These are phyloP conservation scores for Penicillium sp. DNA, from an alignment of 2,329 filamentous ascomycete genomes.

Conservation along the genomic window DNA sequence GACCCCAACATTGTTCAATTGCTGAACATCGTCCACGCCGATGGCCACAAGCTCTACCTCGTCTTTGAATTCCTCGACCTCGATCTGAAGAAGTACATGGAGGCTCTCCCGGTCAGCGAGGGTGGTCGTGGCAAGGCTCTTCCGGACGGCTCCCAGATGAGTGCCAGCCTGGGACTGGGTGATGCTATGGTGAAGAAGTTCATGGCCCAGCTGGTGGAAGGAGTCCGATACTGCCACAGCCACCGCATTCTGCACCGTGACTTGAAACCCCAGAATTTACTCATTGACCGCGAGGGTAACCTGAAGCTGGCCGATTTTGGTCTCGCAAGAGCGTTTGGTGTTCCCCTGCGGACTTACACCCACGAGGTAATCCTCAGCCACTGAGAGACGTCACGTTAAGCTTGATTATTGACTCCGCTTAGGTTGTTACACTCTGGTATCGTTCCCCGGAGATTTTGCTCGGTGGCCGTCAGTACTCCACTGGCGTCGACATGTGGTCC, in stretches of 20 bases:
- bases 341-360: conserved; percentile 85
- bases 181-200: conserved; percentile 86
- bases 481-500: conserved; percentile 94
- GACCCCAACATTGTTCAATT: conserved; percentile 86
- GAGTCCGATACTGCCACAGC: conserved; percentile 82
- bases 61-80: conserved; percentile 90
- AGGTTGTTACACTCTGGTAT: conserved; percentile 92
- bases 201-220: conserved; percentile 82
- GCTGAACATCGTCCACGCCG: conserved; percentile 88
- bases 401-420: conserved; percentile 11
- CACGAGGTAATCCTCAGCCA: conserved; percentile 63
- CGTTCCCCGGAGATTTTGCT: conserved; percentile 86
- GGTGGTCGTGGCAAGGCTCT: conserved; percentile 82
- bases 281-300: conserved; percentile 83
- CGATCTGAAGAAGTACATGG: conserved; percentile 96
- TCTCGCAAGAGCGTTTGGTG: conserved; percentile 83
- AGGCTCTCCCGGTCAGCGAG: conserved; percentile 77
- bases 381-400: background rate
- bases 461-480: conserved; percentile 87
- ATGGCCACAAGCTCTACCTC: conserved; percentile 91
- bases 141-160: conserved; percentile 68
- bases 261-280: conserved; percentile 84
- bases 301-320: conserved; percentile 89
- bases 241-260: conserved; percentile 85
- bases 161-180: conserved; percentile 68